These are phyloP conservation scores for Angomonas desouzai DNA, from an alignment of 208 protist genomes.

Conservation along the genomic window DNA sequence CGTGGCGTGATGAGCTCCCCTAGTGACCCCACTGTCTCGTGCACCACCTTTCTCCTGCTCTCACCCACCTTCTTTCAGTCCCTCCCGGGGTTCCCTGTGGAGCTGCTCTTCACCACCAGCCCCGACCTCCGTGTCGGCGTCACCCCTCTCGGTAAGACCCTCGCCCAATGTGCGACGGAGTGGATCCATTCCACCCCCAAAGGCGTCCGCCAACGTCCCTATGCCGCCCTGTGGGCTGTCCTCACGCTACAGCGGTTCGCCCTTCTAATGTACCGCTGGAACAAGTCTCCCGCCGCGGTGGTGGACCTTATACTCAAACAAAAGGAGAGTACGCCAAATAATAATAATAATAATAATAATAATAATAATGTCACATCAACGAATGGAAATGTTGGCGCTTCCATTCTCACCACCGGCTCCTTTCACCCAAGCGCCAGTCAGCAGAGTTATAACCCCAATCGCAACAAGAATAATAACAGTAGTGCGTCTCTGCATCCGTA, in stretches of 20 bases:
- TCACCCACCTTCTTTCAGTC: conserved; percentile 27
- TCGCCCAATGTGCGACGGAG: conserved; percentile 8
- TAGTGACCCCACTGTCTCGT: background rate
- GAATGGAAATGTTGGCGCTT: background rate
- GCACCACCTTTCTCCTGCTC: conserved; percentile 34
- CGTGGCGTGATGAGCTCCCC: background rate
- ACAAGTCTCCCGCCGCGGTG: conserved; percentile 20
- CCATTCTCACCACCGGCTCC: background rate
- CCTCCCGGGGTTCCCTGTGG: conserved; percentile 27
- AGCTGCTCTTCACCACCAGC: conserved; percentile 31
- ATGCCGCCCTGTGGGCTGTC: conserved; percentile 33
- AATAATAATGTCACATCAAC: no score
- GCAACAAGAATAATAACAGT: background rate
- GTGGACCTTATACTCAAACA: conserved; percentile 5
- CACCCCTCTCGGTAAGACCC: conserved; percentile 15
- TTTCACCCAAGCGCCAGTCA: no score
- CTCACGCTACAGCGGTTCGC: conserved; percentile 40
- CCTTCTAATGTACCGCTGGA: conserved; percentile 42
- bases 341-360: no score
- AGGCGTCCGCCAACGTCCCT: conserved; percentile 16
- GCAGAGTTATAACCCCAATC: background rate
- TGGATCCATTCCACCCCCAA: conserved; percentile 24
- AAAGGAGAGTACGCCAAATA: background rate
- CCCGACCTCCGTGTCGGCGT: conserved; percentile 24
- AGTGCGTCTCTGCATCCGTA: background rate